These are phyloP conservation scores for button mushroom (Agaricus bisporus) DNA, from an alignment of 768 basidiomycete genomes.

Conservation along the genomic window DNA sequence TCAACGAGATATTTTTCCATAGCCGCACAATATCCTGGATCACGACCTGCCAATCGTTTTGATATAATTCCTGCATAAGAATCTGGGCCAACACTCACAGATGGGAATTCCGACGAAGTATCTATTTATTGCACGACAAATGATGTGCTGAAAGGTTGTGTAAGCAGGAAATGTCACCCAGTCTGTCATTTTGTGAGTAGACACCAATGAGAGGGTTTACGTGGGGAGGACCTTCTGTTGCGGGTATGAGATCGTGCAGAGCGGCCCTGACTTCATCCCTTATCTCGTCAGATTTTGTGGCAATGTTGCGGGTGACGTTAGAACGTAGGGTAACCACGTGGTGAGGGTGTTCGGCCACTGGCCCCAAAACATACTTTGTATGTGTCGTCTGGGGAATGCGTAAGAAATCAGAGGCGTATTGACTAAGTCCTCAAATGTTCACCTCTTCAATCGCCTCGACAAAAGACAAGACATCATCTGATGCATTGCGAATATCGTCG, in stretches of 20 bases:
- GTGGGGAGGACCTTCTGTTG: conserved; percentile 16
- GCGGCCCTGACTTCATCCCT: conserved; percentile 32
- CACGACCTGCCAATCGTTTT: conserved; percentile 21
- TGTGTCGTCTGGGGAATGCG: conserved; percentile 24
- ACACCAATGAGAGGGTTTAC: neutral
- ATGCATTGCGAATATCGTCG: conserved; percentile 27
- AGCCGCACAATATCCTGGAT: conserved; percentile 28
- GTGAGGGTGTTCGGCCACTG: neutral
- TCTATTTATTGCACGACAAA: conserved; percentile 34
- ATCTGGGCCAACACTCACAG: conserved; percentile 24
- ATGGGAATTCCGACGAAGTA: conserved; percentile 39
- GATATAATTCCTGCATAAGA: neutral
- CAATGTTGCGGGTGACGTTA: conserved; percentile 29
- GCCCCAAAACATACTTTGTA: conserved; percentile 28
- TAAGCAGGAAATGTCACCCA: conserved; percentile 28
- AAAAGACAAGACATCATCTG: conserved; percentile 22
- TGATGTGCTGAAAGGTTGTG: conserved; percentile 20
- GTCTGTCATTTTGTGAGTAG: conserved; percentile 17
- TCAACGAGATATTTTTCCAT: conserved; percentile 27
- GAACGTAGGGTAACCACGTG: conserved; percentile 13
- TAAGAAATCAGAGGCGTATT: neutral
- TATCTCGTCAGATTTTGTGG: conserved; percentile 27
- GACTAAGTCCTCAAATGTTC: neutral
- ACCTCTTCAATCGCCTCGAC: conserved; percentile 6
- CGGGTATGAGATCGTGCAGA: conserved; percentile 31